These are phyloP conservation scores for Aspergillus sergii DNA, from an alignment of 2,329 filamentous ascomycete species.

Conservation along the genomic window DNA sequence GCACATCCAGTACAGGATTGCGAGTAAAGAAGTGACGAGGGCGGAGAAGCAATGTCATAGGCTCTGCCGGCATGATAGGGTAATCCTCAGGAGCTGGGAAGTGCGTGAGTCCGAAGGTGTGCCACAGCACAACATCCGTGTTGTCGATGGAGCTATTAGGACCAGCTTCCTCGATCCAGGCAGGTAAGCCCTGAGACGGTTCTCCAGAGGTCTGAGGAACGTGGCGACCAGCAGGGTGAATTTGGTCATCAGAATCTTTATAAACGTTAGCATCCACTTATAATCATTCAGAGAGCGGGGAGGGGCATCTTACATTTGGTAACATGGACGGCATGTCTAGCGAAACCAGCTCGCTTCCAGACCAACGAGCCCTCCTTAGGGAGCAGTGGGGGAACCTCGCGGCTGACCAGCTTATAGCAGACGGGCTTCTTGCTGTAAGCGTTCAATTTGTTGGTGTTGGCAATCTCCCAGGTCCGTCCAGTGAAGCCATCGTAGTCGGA, in stretches of 20 bases:
- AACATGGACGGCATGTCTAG: constrained; percentile 82
- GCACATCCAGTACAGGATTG: constrained; percentile 80
- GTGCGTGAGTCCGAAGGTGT: constrained; percentile 89
- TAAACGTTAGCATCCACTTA: background rate
- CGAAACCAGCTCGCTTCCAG: constrained; percentile 88
- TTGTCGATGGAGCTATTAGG: constrained; percentile 71
- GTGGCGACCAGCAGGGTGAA: constrained; percentile 84
- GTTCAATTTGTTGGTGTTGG: constrained; percentile 81
- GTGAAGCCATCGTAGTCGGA: constrained; percentile 82
- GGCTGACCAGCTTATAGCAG: constrained; percentile 85
- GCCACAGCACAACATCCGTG: constrained; percentile 87
- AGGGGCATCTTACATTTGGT: constrained; percentile 71
- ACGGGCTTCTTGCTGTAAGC: constrained; percentile 82
- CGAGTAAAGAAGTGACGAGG: constrained; percentile 80
- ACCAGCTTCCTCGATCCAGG: constrained; percentile 70
- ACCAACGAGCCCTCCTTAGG: constrained; percentile 81
- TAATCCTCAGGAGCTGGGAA: constrained; percentile 90
- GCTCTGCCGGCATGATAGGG: constrained; percentile 86
- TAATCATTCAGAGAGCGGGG: background rate
- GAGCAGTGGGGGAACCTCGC: constrained; percentile 76
- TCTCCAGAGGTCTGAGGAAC: constrained; percentile 86
- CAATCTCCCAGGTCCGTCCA: constrained; percentile 86
- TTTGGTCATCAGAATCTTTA: constrained; percentile 74
- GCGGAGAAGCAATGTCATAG: constrained; percentile 76
- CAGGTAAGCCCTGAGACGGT: constrained; percentile 70